Evolutionary conservation across 2,329 filamentous ascomycete genomes (phyloP).

Genomic region (Penicillium sp.): DNA sequence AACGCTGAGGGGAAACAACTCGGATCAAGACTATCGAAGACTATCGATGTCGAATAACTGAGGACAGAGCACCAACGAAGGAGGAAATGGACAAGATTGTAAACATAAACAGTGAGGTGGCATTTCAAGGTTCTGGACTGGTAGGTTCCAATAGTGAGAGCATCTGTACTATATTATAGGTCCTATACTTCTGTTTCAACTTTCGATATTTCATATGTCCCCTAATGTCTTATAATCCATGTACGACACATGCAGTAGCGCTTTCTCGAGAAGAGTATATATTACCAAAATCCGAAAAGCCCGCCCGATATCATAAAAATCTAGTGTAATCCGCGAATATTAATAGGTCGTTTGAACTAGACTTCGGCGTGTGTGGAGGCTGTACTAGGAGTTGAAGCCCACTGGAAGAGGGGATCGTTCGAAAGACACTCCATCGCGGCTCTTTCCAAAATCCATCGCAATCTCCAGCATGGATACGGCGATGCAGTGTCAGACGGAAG

Average conservation of each 20-base stretch:
- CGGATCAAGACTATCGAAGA: no score
- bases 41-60: no score
- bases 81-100: no score
- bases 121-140: no score
- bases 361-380: not conserved
- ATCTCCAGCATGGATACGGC: not conserved
- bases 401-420: not conserved
- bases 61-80: no score
- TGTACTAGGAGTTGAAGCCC: not conserved
- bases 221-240: no score
- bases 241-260: not conserved
- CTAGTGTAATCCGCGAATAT: not conserved
- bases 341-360: not conserved
- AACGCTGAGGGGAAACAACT: no score
- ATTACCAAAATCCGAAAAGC: not conserved
- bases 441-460: not conserved
- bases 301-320: not conserved
- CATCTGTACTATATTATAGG: no score
- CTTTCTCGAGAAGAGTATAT: not conserved
- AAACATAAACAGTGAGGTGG: no score
- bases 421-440: not conserved
- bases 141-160: no score
- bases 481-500: not conserved
- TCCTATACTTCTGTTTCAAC: no score
- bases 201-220: no score